Evolutionary conservation across 1,139 yeast genomes (phyloP), one percentile per base, ranked within the genome.

Genomic region (Geotrichum bryndzae): DNA sequence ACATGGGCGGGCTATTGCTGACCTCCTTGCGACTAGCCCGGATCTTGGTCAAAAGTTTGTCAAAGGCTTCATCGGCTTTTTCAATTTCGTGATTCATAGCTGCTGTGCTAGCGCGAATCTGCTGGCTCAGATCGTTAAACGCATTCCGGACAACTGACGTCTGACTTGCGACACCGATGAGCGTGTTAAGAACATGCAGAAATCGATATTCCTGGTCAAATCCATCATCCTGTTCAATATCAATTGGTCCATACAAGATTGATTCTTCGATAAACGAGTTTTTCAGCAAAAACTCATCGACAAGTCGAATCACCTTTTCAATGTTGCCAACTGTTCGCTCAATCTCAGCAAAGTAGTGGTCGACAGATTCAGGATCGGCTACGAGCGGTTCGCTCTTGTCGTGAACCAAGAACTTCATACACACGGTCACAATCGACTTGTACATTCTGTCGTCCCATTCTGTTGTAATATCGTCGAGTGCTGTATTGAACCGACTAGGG

Each of bases 381-480:
- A 38, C 13, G 8, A 68, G 66, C 52, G 61, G 66, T 38, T 68
- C 61, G 41, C 60, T 65, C 11, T 66, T 58, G 62, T 76, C 79
- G 61, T 73, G 71, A 38, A 68, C 67, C 15, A 76, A 63, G 15
- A 76, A 66, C 53, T 70, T 63, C 48, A 77, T 61, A 48, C 76
- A 65, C 11, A 73, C 65, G 13, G 71, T 66, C n/a, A 70, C 66
- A 11, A 74, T 67, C n/a, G 74, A 69, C 64, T 76, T 76, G 68
- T 68, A 73, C 54, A 76, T 67, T 58, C 70, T 70, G 61, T 71
- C 76, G 60, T 69, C 69, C 79, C 79, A 76, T 11, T 70, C 71
- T 29, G 66, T 65, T 11, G 72, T 66, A 22, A 76, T 76, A 61
- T 76, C 78, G 63, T 76, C 75, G 51, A 76, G 65, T 1, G 69